phyloP scores from a whole-genome alignment of 2,329 filamentous ascomycete genomes.

The Septoria linicola region DNA sequence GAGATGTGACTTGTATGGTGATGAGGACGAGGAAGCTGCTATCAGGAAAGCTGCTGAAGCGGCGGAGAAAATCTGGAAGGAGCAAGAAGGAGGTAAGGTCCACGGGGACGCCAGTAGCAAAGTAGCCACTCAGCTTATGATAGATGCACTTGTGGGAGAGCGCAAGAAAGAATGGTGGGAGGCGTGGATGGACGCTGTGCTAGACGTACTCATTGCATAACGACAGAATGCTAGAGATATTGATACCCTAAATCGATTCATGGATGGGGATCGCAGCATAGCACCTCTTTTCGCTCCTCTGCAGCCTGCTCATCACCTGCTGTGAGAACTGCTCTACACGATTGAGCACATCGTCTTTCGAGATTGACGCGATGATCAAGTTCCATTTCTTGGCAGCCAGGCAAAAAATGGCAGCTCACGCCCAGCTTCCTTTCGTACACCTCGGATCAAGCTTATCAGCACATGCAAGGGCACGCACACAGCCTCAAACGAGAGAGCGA shows the following conservation, averaged over 20 bases:
- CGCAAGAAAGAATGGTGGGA: slow-evolving; percentile 25
- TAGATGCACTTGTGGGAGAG: slow-evolving; percentile 24
- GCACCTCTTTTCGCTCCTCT: no score
- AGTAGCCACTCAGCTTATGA: slow-evolving; percentile 16
- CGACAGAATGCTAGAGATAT: no score
- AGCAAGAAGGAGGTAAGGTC: slow-evolving; percentile 38
- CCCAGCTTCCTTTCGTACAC: no score
- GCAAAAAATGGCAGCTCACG: no score
- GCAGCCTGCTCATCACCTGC: no score
- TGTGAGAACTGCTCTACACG: no score
- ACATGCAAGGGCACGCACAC: background rate
- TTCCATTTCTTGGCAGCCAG: no score
- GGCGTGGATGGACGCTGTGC: slow-evolving; percentile 22
- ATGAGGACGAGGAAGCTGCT: slow-evolving; percentile 49
- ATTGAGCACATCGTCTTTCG: no score
- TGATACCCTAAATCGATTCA: no score
- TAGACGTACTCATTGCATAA: slow-evolving; percentile 23
- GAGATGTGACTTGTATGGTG: slow-evolving; percentile 51
- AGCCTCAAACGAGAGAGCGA: slow-evolving; percentile 11
- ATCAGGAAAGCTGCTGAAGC: slow-evolving; percentile 43
- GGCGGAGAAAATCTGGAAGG: slow-evolving; percentile 50
- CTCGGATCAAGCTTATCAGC: no score
- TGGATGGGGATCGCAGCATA: no score
- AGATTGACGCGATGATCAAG: no score
- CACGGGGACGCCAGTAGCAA: slow-evolving; percentile 9